A percentile compares a stretch with the other conserved stretches of the same genome.
phyloP scores from a whole-genome alignment of 371 early-diverging fungal genomes.

The Saksenaea vasiformis region DNA sequence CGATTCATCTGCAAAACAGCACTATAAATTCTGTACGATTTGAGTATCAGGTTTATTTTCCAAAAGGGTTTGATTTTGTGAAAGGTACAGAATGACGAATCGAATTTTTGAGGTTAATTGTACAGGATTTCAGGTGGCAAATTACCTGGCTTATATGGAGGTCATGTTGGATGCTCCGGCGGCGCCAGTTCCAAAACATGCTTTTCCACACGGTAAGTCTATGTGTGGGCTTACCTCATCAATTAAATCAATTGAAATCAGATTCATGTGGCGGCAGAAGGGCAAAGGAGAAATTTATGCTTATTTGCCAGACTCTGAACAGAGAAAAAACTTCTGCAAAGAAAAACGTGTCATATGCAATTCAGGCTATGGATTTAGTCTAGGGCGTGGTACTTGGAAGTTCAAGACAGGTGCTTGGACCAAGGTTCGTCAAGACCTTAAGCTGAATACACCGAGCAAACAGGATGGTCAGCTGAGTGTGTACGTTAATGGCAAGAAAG shows the following conservation, averaged over 20 bases:
- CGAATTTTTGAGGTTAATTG: neutral
- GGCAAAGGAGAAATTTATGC: slow-evolving; percentile 69
- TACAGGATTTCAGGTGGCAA: slow-evolving; percentile 33
- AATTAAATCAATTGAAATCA: slow-evolving; percentile 5
- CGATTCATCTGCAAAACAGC: slow-evolving; percentile 33
- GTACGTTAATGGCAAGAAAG: slow-evolving; percentile 36
- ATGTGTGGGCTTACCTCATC: neutral
- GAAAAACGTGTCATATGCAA: slow-evolving; percentile 56
- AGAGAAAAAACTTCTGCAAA: slow-evolving; percentile 45
- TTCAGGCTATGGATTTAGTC: slow-evolving; percentile 60
- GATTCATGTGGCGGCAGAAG: slow-evolving; percentile 62
- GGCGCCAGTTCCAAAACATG: slow-evolving; percentile 57
- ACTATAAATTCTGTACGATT: slow-evolving; percentile 32
- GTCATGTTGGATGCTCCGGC: slow-evolving; percentile 59
- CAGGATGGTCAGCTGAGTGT: slow-evolving; percentile 49
- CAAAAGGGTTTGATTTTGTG: slow-evolving; percentile 53
- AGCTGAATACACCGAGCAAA: slow-evolving; percentile 57
- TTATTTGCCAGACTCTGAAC: slow-evolving; percentile 53
- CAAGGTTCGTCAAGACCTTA: slow-evolving; percentile 54
- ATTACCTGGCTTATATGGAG: slow-evolving; percentile 61
- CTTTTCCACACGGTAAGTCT: slow-evolving; percentile 54
- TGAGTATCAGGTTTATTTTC: slow-evolving; percentile 55
- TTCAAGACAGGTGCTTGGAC: slow-evolving; percentile 61
- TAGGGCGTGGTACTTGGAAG: slow-evolving; percentile 60
- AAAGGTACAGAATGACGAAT: slow-evolving; percentile 33